A percentile compares a stretch with the other conserved stretches of the same genome.
phyloP scores from a whole-genome alignment of 352 stramenopile species.

The Plasmopara viticola region DNA sequence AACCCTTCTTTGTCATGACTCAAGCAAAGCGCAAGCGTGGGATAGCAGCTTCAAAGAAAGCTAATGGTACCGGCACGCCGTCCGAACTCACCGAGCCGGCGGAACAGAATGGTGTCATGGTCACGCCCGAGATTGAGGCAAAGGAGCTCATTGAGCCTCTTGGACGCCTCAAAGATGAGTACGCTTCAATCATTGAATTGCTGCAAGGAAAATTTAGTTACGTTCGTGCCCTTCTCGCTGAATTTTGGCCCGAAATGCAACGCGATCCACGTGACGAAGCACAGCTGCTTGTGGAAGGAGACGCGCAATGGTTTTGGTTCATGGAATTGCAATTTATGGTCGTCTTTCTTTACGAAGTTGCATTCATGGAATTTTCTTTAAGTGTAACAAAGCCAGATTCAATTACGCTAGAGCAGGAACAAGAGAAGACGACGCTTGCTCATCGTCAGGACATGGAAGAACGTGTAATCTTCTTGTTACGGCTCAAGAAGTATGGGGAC shows the following conservation, averaged over 20 bases:
- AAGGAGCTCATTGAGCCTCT: slow-evolving; percentile 3
- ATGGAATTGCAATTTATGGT: slow-evolving; percentile 75
- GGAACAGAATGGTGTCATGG: slow-evolving; percentile 8
- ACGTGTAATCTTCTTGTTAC: slow-evolving; percentile 58
- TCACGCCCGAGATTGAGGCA: background rate
- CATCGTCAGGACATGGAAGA: slow-evolving; percentile 75
- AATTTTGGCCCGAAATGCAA: slow-evolving; percentile 66
- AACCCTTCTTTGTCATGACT: slow-evolving; percentile 22
- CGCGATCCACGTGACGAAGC: slow-evolving; percentile 35
- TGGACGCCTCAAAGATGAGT: slow-evolving; percentile 20
- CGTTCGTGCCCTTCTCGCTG: slow-evolving; percentile 53
- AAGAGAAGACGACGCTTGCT: slow-evolving; percentile 46
- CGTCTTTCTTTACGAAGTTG: slow-evolving; percentile 79
- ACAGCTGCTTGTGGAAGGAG: slow-evolving; percentile 31
- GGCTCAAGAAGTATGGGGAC: slow-evolving; percentile 54
- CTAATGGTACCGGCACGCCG: slow-evolving; percentile 8
- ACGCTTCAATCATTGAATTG: slow-evolving; percentile 19
- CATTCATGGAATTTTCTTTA: slow-evolving; percentile 82
- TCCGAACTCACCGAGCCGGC: background rate
- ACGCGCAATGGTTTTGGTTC: slow-evolving; percentile 81
- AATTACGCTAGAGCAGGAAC: slow-evolving; percentile 29
- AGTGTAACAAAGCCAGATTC: slow-evolving; percentile 78
- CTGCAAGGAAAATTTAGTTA: slow-evolving; percentile 44
- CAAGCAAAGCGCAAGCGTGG: slow-evolving; percentile 33
- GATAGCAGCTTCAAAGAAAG: slow-evolving; percentile 8